Evolutionary conservation across 2,329 filamentous ascomycete genomes (phyloP), one percentile per base, ranked within the genome.

Genomic region (Rhynchosporium secalis): DNA sequence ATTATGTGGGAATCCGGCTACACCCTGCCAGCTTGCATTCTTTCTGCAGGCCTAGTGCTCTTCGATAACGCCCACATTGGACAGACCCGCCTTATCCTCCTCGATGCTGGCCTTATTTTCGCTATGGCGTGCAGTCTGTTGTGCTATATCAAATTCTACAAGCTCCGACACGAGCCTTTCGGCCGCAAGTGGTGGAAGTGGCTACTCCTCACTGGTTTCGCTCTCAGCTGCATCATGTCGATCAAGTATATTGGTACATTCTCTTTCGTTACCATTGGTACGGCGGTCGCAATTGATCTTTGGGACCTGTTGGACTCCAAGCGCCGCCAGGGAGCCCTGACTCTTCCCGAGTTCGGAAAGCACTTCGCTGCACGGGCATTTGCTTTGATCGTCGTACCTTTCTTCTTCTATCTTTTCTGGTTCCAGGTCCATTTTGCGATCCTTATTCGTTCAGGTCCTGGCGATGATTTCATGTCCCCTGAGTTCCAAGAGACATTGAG

Each of bases 1-100:
- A 99, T 96, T 77, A 99, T 99, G 95, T 99, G 95, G 95, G 95
- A 99, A 78, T 98, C 95, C 56, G 95, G 93, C 66, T 99, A 99
- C 79, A 96, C 92, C 68, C 82, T 99, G 47, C 95, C 95, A 10
- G 95, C 95, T 62, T 96, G 91, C 75, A 81, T 98, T 60, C 82
- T 97, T 62, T 92, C 95, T 6, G 86, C 95, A 45, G 87, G 90
- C 33, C 81, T 99, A 41, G 83, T 99, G 67, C 88, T 99, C 48
- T 91, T 99, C 72, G 95, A 99, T 80, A 99, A 99, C 73, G 95
- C 94, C 62, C 95, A 99, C 76, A 92, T 99, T 76, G 94, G 92
- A 64, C 95, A 99, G 81, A 97, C 95, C 29, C 87, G 95, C 38
- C 80, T 99, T 74, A 99, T 99, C 70, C 85, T 99, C 61, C 85